Conservation (phyloP, 1,139 yeast genomes). For the Candida dubliniensis region DNA sequence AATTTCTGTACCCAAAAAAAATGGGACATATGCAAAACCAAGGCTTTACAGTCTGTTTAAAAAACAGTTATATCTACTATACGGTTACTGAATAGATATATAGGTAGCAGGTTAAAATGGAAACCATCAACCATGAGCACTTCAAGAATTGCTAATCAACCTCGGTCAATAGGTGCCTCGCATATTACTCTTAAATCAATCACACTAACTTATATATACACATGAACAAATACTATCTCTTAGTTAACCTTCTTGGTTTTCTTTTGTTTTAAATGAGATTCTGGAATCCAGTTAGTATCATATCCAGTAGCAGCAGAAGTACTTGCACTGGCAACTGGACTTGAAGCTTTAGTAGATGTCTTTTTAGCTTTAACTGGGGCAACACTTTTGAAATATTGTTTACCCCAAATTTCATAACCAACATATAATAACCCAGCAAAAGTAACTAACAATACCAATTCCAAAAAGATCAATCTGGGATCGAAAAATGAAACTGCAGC, state of each 20-base stretch:
- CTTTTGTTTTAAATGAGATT: slow-evolving; percentile 32
- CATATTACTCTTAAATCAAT: not conserved
- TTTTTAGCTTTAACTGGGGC: slow-evolving; percentile 31
- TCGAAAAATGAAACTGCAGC: slow-evolving; percentile 67
- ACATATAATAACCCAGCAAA: slow-evolving; percentile 53
- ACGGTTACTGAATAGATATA: too few species aligned
- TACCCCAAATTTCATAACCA: slow-evolving; percentile 47
- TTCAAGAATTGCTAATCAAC: too few species aligned
- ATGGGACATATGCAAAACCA: too few species aligned
- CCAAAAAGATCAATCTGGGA: slow-evolving; percentile 69
- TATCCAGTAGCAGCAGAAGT: slow-evolving; percentile 30
- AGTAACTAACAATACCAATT: slow-evolving; percentile 51
- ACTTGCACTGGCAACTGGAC: slow-evolving; percentile 26
- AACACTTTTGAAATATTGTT: slow-evolving; percentile 38
- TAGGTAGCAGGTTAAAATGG: too few species aligned
- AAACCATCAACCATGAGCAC: too few species aligned
- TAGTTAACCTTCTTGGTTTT: slow-evolving; percentile 29
- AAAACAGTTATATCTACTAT: too few species aligned
- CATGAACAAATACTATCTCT: not conserved
- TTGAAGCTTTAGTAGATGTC: slow-evolving; percentile 22
- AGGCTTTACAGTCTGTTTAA: too few species aligned
- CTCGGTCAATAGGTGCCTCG: too few species aligned
- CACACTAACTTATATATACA: not conserved
- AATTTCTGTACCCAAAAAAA: too few species aligned
- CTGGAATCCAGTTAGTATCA: slow-evolving; percentile 39